Evolutionary conservation across 495 filamentous ascomycete genomes (phyloP).

Genomic region (Niebla homalea): DNA sequence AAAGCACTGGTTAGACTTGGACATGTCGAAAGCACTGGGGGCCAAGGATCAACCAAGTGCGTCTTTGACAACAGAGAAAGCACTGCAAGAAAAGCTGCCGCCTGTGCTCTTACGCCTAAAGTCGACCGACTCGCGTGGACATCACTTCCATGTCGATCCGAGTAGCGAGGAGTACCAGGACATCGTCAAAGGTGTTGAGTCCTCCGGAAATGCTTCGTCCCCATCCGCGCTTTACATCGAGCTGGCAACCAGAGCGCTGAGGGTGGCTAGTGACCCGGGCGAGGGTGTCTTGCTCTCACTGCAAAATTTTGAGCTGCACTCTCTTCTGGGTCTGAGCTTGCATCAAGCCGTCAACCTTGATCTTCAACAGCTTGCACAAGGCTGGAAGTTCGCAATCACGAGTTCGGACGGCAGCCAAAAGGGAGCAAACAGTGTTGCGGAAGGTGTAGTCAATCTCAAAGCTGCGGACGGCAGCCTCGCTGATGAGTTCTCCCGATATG

Average conservation of each 20-base stretch:
- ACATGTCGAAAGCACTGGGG: neutral
- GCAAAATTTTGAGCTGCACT: neutral
- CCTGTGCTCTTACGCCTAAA: neutral
- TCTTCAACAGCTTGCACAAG: constrained; percentile 2
- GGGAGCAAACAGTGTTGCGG: neutral
- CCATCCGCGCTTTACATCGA: constrained; percentile 5
- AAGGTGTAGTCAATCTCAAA: constrained; percentile 1
- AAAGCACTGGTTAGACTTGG: constrained; percentile 23
- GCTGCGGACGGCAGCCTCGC: constrained; percentile 1
- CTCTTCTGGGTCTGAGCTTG: neutral
- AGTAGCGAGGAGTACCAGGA: constrained; percentile 6
- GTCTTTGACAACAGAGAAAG: neutral
- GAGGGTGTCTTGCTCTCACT: constrained; percentile 1
- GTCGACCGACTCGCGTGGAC: constrained; percentile 1
- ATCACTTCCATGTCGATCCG: constrained; percentile 8
- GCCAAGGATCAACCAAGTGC: too few species aligned
- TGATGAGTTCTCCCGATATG: constrained; percentile 2
- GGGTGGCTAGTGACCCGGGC: neutral
- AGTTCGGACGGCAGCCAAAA: constrained; percentile 1
- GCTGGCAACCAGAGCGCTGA: constrained; percentile 5
- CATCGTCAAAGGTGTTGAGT: constrained; percentile 2
- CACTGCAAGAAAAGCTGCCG: neutral
- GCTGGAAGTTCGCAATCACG: constrained; percentile 4
- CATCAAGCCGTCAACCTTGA: constrained; percentile 5
- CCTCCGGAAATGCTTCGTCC: neutral